Conservation (phyloP, 371 early-diverging fungal species). For the Smittium culicis region DNA sequence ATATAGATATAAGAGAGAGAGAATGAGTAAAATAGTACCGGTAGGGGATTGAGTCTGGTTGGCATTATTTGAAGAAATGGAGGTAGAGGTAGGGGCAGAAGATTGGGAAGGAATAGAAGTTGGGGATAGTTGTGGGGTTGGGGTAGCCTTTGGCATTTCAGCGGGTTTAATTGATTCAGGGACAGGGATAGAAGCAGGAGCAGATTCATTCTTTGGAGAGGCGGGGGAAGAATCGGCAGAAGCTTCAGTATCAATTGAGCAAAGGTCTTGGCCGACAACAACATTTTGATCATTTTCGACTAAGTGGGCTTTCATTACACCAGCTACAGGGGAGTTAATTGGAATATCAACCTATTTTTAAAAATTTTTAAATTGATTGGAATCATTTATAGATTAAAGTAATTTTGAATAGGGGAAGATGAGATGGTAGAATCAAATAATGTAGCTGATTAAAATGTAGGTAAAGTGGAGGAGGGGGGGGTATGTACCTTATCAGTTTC, state of each 20-base stretch:
- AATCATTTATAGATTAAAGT: too few species aligned
- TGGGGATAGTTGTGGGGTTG: constrained; percentile 15
- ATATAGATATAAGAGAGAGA: too few species aligned
- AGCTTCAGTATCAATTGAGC: constrained; percentile 55
- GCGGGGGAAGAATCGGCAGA: neutral
- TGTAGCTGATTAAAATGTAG: too few species aligned
- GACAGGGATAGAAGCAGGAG: constrained; percentile 25
- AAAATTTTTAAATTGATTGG: constrained; percentile 1
- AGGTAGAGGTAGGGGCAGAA: neutral
- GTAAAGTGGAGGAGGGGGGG: too few species aligned
- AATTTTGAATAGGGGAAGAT: too few species aligned
- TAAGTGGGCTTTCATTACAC: constrained; percentile 67
- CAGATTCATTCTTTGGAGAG: constrained; percentile 18
- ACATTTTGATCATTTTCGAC: constrained; percentile 88
- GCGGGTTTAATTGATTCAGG: constrained; percentile 16
- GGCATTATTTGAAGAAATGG: neutral
- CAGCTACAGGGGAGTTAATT: constrained; percentile 86
- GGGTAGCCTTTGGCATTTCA: constrained; percentile 13
- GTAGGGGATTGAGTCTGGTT: too few species aligned
- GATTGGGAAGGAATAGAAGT: constrained; percentile 10
- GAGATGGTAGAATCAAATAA: too few species aligned
- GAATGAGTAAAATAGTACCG: too few species aligned
- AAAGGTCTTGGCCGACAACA: constrained; percentile 81
- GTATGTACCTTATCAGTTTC: constrained; percentile 97
- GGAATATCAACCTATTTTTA: constrained; percentile 77